These are phyloP conservation scores for Aechmea fasciata DNA, from an alignment of 176 grass and related monocot species.

Conservation along the genomic window DNA sequence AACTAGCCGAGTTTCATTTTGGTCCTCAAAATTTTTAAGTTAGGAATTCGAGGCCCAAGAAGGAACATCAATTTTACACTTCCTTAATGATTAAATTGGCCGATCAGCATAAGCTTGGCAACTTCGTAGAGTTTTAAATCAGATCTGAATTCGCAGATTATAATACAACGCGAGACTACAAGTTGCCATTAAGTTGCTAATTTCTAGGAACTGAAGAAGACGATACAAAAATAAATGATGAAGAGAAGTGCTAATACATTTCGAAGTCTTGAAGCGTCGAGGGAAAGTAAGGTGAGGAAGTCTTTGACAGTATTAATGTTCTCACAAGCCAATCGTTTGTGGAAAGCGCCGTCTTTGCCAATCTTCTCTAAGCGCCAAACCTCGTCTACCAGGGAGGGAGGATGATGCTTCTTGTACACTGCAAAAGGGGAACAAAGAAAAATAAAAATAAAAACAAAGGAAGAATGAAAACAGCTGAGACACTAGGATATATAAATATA, in stretches of 20 bases:
- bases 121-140: no score
- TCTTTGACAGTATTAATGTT: slow-evolving; percentile 75
- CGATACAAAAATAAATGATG: slow-evolving; percentile 6
- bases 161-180: background rate
- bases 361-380: slow-evolving; percentile 98
- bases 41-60: no score
- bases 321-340: slow-evolving; percentile 71
- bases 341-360: slow-evolving; percentile 92
- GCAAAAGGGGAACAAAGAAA: slow-evolving; percentile 12
- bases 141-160: background rate
- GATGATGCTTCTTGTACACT: slow-evolving; percentile 99
- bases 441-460: no score
- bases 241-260: slow-evolving; percentile 45
- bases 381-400: slow-evolving; percentile 74
- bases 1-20: no score
- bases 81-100: no score
- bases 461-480: background rate
- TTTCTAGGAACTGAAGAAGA: background rate
- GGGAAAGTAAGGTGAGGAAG: slow-evolving; percentile 58
- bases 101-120: no score
- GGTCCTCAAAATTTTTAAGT: no score
- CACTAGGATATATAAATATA: background rate
- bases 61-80: no score
- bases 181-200: slow-evolving; percentile 1
- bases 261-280: slow-evolving; percentile 55